Evolutionary conservation across 2,329 filamentous ascomycete genomes (phyloP).

Genomic region (Fusarium piperis): DNA sequence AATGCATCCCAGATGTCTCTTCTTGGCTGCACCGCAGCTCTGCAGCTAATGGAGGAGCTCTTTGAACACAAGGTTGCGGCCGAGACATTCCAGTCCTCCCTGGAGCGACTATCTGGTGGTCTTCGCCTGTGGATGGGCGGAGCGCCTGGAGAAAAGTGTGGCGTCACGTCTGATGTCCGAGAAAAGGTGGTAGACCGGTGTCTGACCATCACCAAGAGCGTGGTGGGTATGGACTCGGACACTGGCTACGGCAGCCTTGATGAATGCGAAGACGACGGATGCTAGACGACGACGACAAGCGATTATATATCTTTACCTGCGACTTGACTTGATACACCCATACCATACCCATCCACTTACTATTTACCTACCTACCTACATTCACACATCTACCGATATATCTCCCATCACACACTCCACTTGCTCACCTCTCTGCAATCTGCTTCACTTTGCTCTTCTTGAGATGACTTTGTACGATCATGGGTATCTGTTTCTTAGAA

Average conservation of each 20-base stretch:
- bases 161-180: slow-evolving; percentile 62
- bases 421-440: slow-evolving; percentile 20
- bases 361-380: neutral
- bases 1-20: slow-evolving; percentile 59
- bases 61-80: slow-evolving; percentile 58
- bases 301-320: slow-evolving; percentile 5
- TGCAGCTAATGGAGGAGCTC: slow-evolving; percentile 66
- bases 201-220: slow-evolving; percentile 63
- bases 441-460: slow-evolving; percentile 13
- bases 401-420: slow-evolving; percentile 13
- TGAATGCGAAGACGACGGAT: slow-evolving; percentile 54
- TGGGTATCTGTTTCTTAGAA: slow-evolving; percentile 40
- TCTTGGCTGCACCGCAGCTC: slow-evolving; percentile 68
- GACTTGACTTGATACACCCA: neutral
- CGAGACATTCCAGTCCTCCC: slow-evolving; percentile 56
- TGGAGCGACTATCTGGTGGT: slow-evolving; percentile 67
- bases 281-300: slow-evolving; percentile 31
- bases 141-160: slow-evolving; percentile 59
- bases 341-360: neutral
- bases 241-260: slow-evolving; percentile 69
- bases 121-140: slow-evolving; percentile 71
- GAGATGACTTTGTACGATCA: slow-evolving; percentile 43
- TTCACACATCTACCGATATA: slow-evolving; percentile 1
- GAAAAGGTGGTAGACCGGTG: slow-evolving; percentile 65
- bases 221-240: slow-evolving; percentile 69